Percentiles rank a stretch among this genome's conserved stretches.
phyloP scores from a whole-genome alignment of 1,139 yeast species.

The Pichia sp. region DNA sequence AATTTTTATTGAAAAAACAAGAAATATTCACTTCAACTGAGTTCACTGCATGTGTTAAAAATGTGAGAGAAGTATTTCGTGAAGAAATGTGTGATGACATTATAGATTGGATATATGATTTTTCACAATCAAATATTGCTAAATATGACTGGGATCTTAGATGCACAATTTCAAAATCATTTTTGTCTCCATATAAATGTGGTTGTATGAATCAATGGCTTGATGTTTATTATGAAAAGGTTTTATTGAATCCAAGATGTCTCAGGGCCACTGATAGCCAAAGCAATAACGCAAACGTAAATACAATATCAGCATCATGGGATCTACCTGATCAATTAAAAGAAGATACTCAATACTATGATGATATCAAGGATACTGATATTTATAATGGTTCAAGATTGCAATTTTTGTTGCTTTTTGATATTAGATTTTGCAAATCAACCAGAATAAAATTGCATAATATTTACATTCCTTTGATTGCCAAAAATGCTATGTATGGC shows the following conservation, averaged over 20 bases:
- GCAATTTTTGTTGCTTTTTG: conserved; percentile 67
- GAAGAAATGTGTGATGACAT: conserved; percentile 80
- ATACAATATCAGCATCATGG: conserved; percentile 32
- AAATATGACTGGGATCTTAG: conserved; percentile 45
- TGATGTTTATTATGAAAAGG: conserved; percentile 17
- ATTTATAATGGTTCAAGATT: conserved; percentile 61
- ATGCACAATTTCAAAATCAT: conserved; percentile 49
- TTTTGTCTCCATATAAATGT: conserved; percentile 47
- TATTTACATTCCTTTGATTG: conserved; percentile 61
- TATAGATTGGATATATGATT: conserved; percentile 54
- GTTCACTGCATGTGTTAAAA: conserved; percentile 58
- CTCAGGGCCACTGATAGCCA: conserved; percentile 6
- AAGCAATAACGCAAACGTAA: conserved; percentile 6
- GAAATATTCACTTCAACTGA: conserved; percentile 52
- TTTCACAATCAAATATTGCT: conserved; percentile 51
- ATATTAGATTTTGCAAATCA: conserved; percentile 66
- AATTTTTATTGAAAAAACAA: conserved; percentile 48
- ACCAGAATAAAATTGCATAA: conserved; percentile 59
- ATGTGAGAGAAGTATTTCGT: conserved; percentile 63
- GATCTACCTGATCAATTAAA: conserved; percentile 38
- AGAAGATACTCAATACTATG: conserved; percentile 41
- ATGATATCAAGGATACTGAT: conserved; percentile 12
- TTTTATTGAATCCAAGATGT: conserved; percentile 16
- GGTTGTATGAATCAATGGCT: conserved; percentile 32
- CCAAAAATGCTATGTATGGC: conserved; percentile 58